Evolutionary conservation across 2,329 filamentous ascomycete species (phyloP).

Genomic region (Colletotrichum sp.): DNA sequence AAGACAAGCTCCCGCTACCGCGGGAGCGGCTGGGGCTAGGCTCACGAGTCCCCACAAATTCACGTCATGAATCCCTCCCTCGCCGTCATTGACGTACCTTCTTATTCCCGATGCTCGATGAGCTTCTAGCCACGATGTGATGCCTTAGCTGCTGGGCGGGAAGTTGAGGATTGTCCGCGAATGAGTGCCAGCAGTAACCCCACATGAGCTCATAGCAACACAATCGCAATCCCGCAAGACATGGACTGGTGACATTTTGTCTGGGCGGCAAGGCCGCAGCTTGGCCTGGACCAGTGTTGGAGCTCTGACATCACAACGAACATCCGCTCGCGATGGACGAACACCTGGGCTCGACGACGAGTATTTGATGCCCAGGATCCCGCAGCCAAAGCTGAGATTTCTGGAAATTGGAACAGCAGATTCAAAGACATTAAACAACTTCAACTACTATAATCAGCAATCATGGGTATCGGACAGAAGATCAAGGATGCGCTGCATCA

Average conservation of each 20-base stretch:
- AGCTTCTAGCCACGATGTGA: background rate
- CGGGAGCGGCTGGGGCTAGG: background rate
- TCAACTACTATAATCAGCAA: background rate
- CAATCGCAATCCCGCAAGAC: background rate
- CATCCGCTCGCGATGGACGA: background rate
- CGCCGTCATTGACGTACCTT: slow-evolving; percentile 7
- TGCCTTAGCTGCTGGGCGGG: background rate
- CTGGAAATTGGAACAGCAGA: background rate
- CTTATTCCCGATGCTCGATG: background rate
- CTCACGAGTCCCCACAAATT: background rate
- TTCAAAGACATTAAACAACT: background rate
- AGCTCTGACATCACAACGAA: slow-evolving; percentile 7
- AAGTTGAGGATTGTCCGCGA: background rate
- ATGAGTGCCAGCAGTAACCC: background rate
- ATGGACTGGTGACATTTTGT: background rate
- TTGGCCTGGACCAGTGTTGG: background rate
- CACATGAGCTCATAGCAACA: slow-evolving; percentile 21
- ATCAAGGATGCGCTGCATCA: slow-evolving; percentile 22
- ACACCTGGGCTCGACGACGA: background rate
- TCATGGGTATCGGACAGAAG: slow-evolving; percentile 22
- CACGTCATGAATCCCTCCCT: slow-evolving; percentile 21
- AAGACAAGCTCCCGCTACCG: slow-evolving; percentile 6
- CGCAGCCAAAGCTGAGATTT: background rate
- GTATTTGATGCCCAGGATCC: slow-evolving; percentile 5
- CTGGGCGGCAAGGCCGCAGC: background rate